phyloP scores from a whole-genome alignment of 2,329 filamentous ascomycete genomes.

The Hypoxylon sp. region DNA sequence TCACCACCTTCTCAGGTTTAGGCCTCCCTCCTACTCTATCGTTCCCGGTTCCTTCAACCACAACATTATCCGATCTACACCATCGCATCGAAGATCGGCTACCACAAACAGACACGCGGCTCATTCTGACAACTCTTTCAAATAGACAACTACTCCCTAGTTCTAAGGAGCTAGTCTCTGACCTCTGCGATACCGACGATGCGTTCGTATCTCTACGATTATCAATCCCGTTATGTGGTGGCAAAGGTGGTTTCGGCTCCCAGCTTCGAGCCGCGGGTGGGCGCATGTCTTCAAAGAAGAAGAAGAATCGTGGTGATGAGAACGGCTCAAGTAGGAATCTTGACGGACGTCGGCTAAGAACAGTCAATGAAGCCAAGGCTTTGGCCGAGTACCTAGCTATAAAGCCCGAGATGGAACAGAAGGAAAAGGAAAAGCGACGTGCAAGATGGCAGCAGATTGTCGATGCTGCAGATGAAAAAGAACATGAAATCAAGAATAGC shows the following conservation, averaged over 20 bases:
- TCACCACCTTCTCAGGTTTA: constrained; percentile 87
- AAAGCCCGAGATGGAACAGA: constrained; percentile 97
- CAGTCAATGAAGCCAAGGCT: constrained; percentile 94
- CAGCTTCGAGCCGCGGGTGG: constrained; percentile 96
- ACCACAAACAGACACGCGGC: constrained; percentile 69
- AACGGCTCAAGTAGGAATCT: constrained; percentile 94
- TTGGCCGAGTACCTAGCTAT: constrained; percentile 94
- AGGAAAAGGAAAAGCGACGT: constrained; percentile 88
- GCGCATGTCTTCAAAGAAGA: constrained; percentile 97
- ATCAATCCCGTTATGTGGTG: constrained; percentile 84
- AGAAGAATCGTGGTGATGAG: constrained; percentile 84
- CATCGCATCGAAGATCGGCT: constrained; percentile 73
- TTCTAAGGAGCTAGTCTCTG: constrained; percentile 70
- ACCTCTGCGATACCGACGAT: constrained; percentile 71
- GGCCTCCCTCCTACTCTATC: constrained; percentile 86
- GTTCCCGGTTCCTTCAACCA: constrained; percentile 77
- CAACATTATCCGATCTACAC: constrained; percentile 77
- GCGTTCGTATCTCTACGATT: constrained; percentile 87
- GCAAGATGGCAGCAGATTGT: constrained; percentile 92
- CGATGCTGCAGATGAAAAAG: constrained; percentile 83
- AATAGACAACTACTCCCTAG: constrained; percentile 76
- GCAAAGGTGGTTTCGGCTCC: constrained; percentile 97
- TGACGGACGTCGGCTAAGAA: constrained; percentile 89
- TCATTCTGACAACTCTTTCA: constrained; percentile 85
- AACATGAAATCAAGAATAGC: constrained; percentile 85